Evolutionary conservation across 2,329 filamentous ascomycete species (phyloP), one percentile per base, ranked within the genome.

Genomic region (Nannizziopsis barbatae): DNA sequence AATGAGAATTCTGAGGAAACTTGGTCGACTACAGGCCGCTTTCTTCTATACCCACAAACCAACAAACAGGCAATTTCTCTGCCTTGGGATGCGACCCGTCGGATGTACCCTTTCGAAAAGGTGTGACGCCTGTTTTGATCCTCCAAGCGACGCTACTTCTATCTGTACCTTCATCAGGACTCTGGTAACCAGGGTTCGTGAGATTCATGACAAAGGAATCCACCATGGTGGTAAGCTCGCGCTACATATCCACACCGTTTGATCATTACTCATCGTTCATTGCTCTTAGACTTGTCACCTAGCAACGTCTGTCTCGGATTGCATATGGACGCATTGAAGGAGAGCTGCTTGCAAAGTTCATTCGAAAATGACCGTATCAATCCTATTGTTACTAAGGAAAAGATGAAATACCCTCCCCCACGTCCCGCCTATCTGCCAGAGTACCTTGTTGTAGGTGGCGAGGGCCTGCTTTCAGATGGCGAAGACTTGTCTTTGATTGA

Each of bases 161-260:
- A 27, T 50, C 31, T 20, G 20, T n/a, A 22, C 30, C 36, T 30
- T 49, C 4, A 15, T 49, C 12, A 45, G 33, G 14, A 51, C 40
- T 1, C 39, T 49, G 6, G 2, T 35, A 33, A 43, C 15, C 27
- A 51, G 49, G 40, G 49, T 51, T 12, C 27, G 32, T 48, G 22
- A 11, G 31, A 22, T 48, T 49, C 47, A 52, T 35, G 18, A 43
- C n/a, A 38, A 22, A 15, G 31, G 36, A 32, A 50, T 52, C 20
- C 50, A 41, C 22, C 50, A 52, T 42, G 50, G 50, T 42, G 50
- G 50, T 51, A 51, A 15, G 49, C 42, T 27, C 22, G 7, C 7
- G 22, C 22, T 27, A 33, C 2, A 12, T 33, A 20, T n/a, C 31
- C 39, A 12, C 10, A n/a, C n/a, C 14, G 8, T 27, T 46, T 31